Evolutionary conservation across 768 basidiomycete species (phyloP).

Genomic region (Leccinum arenicola): DNA sequence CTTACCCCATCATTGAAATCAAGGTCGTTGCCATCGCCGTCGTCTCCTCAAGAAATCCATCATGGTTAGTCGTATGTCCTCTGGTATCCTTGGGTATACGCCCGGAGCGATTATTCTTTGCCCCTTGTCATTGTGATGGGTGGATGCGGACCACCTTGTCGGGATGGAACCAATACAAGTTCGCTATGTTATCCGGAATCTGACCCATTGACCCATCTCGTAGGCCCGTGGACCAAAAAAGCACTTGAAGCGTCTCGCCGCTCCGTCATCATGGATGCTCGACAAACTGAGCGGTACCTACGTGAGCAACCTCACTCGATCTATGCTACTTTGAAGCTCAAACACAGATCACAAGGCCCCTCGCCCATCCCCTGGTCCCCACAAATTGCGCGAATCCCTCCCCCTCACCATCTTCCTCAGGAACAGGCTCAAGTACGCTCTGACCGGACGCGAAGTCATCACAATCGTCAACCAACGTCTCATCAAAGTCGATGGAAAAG

Average conservation of each 20-base stretch:
- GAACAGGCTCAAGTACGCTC: constrained; percentile 98
- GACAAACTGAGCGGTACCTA: constrained; percentile 97
- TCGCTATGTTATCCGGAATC: not conserved
- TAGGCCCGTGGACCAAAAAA: constrained; percentile 99
- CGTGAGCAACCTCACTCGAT: constrained; percentile 45
- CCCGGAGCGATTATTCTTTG: not conserved
- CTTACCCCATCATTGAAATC: constrained; percentile 19
- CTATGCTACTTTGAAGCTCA: constrained; percentile 4
- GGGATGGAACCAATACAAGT: constrained; percentile 20
- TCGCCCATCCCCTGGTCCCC: constrained; percentile 96
- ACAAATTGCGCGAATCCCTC: constrained; percentile 98
- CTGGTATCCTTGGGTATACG: not conserved
- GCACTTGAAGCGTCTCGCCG: constrained; percentile 96
- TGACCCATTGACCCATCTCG: constrained; percentile 21
- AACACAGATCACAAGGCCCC: constrained; percentile 61
- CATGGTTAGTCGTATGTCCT: constrained; percentile 31
- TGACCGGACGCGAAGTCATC: constrained; percentile 95
- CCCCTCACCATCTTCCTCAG: constrained; percentile 97
- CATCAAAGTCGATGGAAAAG: constrained; percentile 98
- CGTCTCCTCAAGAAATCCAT: constrained; percentile 28
- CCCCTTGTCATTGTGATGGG: constrained; percentile 12
- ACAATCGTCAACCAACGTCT: constrained; percentile 93
- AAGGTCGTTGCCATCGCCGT: constrained; percentile 20
- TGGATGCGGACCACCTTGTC: constrained; percentile 24
- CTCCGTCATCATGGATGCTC: constrained; percentile 99